A percentile compares a stretch with the other conserved stretches of the same genome.
Conservation (phyloP, 805 yeast species). For the Myxozyma udenii region DNA sequence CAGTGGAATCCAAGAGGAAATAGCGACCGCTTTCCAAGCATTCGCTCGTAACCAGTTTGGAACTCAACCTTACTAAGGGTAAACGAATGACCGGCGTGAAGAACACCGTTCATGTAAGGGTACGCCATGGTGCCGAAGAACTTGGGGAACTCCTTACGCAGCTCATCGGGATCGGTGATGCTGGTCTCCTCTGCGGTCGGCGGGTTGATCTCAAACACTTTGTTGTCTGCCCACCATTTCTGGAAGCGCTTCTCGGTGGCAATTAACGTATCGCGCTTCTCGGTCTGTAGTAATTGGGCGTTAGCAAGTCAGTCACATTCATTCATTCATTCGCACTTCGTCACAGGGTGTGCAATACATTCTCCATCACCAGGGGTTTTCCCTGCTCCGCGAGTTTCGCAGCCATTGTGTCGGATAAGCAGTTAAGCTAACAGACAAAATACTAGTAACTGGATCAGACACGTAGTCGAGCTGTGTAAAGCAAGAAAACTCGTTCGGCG, state of each 20-base stretch:
- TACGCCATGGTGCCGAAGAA: conserved; percentile 93
- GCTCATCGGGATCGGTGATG: conserved; percentile 60
- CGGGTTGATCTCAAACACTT: conserved; percentile 82
- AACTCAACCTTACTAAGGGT: conserved; percentile 92
- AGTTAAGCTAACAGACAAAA: background rate
- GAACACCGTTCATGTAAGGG: conserved; percentile 98
- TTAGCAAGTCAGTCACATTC: too few relatives aligned
- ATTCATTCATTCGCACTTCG: too few relatives aligned
- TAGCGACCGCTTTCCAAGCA: conserved; percentile 86
- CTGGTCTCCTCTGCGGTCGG: conserved; percentile 68
- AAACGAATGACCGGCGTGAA: conserved; percentile 97
- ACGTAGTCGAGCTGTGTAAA: too few relatives aligned
- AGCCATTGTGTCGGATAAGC: background rate
- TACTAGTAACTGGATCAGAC: background rate
- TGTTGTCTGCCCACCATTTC: conserved; percentile 80
- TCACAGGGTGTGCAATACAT: too few relatives aligned
- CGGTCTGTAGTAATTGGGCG: conserved; percentile 70
- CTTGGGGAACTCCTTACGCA: conserved; percentile 79
- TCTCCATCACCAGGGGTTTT: conserved; percentile 17
- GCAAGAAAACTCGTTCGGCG: too few relatives aligned
- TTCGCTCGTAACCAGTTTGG: conserved; percentile 88
- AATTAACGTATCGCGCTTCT: conserved; percentile 90
- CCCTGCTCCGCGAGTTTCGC: too few relatives aligned
- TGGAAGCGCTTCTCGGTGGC: conserved; percentile 88
- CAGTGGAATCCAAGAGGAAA: conserved; percentile 98